Percentiles rank a stretch among this genome's conserved stretches.
phyloP scores from a whole-genome alignment of 129 eudicot genomes.

The Flaveria brownii region DNA sequence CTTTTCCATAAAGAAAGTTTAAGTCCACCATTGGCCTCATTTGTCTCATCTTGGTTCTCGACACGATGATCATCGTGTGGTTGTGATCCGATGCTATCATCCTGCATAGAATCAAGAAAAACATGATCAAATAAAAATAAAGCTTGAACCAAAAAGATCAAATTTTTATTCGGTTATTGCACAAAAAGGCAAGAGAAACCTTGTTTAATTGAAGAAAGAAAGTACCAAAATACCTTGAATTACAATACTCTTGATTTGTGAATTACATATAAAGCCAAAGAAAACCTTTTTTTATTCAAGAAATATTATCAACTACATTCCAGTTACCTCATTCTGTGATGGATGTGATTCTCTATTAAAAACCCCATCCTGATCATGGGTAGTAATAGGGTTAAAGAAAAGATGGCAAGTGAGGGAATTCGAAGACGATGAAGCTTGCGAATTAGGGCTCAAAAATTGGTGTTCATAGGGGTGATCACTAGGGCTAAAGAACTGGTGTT shows the following conservation, averaged over 20 bases:
- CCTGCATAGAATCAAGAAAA: conserved; percentile 46
- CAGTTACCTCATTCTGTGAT: conserved; percentile 45
- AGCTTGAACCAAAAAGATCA: not conserved
- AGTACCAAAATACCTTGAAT: not conserved
- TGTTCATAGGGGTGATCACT: conserved; percentile 36
- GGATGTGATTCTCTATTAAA: conserved; percentile 34
- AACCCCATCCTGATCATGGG: conserved; percentile 44
- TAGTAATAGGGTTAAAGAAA: conserved; percentile 45
- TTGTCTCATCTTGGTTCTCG: conserved; percentile 33
- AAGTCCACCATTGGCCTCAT: conserved; percentile 36
- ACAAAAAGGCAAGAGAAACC: conserved; percentile 19
- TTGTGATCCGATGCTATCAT: conserved; percentile 37
- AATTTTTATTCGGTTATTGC: not conserved
- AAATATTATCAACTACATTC: not conserved
- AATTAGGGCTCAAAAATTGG: conserved; percentile 38
- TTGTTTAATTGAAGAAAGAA: conserved; percentile 7
- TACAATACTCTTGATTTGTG: conserved; percentile 12
- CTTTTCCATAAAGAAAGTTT: conserved; percentile 65
- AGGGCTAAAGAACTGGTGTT: conserved; percentile 37
- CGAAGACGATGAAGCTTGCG: conserved; percentile 51
- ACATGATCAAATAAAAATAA: conserved; percentile 9
- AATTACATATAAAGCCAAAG: conserved; percentile 21
- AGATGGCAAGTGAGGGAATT: conserved; percentile 45
- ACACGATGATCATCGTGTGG: conserved; percentile 30
- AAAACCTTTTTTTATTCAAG: conserved; percentile 5